These are phyloP conservation scores for Trichoderma atrobrunneum DNA, from an alignment of 2,329 filamentous ascomycete species.

Conservation along the genomic window DNA sequence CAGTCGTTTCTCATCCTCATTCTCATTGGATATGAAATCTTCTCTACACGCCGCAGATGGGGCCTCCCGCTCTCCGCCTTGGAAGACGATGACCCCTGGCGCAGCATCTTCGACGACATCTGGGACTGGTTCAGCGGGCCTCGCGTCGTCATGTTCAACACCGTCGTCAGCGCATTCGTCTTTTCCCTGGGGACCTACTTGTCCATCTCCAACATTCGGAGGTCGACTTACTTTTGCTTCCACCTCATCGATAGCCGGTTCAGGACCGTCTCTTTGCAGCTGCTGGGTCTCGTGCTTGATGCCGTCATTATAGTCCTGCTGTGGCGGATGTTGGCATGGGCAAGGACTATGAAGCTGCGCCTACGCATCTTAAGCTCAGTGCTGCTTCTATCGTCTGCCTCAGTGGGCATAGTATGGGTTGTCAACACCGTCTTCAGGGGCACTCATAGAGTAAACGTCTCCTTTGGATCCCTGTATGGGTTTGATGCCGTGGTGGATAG, in stretches of 20 bases:
- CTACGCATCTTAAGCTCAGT: constrained; percentile 46
- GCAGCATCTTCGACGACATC: constrained; percentile 47
- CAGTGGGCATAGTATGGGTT: constrained; percentile 38
- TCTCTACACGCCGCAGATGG: constrained; percentile 36
- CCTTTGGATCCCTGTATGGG: constrained; percentile 44
- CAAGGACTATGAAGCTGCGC: constrained; percentile 45
- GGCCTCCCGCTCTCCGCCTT: constrained; percentile 28
- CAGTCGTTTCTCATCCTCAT: constrained; percentile 48
- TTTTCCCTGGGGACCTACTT: constrained; percentile 45
- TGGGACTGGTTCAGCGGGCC: constrained; percentile 46
- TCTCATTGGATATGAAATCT: constrained; percentile 45
- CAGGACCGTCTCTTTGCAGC: constrained; percentile 41
- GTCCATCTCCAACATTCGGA: constrained; percentile 36
- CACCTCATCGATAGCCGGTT: constrained; percentile 38
- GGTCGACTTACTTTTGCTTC: constrained; percentile 54
- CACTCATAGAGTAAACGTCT: constrained; percentile 25
- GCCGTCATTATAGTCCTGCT: constrained; percentile 44
- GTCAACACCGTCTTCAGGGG: constrained; percentile 31
- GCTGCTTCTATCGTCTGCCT: constrained; percentile 40
- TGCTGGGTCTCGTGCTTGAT: constrained; percentile 46
- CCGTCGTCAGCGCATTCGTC: constrained; percentile 37
- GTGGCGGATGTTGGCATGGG: constrained; percentile 53
- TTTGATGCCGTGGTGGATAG: constrained; percentile 51
- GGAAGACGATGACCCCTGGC: constrained; percentile 47
- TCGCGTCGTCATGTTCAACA: constrained; percentile 34